Percentiles rank a stretch among this genome's conserved stretches.
phyloP scores from a whole-genome alignment of 2,329 filamentous ascomycete genomes.

The Dryadomyces quercivorus region DNA sequence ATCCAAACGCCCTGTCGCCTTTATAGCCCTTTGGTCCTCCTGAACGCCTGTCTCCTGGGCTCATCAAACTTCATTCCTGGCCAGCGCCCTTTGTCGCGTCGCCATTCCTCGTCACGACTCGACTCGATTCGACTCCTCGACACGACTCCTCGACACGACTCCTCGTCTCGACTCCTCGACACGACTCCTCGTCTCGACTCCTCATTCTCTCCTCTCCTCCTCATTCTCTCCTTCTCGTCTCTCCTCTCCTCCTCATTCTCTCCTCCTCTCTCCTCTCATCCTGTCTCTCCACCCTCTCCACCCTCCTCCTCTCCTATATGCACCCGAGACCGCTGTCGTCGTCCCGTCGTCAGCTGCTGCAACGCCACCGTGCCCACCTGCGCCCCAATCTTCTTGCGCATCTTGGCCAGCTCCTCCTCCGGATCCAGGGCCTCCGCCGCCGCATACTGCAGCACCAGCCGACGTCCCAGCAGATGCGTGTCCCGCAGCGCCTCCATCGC shows the following conservation, averaged over 20 bases:
- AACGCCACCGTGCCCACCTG: conserved; percentile 86
- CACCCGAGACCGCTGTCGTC: conserved; percentile 65
- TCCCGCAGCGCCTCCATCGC: conserved; percentile 84
- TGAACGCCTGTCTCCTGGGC: conserved; percentile 1
- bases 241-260: conserved; percentile 9
- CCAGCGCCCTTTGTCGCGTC: background rate
- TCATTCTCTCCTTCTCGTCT: conserved; percentile 12
- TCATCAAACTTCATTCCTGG: conserved; percentile 16
- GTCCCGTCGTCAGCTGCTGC: conserved; percentile 73
- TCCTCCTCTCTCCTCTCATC: conserved; percentile 11
- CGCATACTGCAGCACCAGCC: conserved; percentile 84
- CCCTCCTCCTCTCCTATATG: conserved; percentile 62
- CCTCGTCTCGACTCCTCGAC: no score
- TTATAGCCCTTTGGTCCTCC: background rate
- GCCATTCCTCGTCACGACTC: background rate
- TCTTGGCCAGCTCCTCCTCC: conserved; percentile 91
- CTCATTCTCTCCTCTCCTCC: conserved; percentile 5
- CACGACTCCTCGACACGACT: no score
- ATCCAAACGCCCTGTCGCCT: background rate
- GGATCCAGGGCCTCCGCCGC: conserved; percentile 80
- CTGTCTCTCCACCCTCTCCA: no score
- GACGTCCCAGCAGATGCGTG: conserved; percentile 84
- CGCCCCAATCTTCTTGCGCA: conserved; percentile 88
- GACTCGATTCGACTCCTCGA: no score
- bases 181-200: no score